phyloP scores from a whole-genome alignment of 495 filamentous ascomycete genomes.

The Xylaria curta region DNA sequence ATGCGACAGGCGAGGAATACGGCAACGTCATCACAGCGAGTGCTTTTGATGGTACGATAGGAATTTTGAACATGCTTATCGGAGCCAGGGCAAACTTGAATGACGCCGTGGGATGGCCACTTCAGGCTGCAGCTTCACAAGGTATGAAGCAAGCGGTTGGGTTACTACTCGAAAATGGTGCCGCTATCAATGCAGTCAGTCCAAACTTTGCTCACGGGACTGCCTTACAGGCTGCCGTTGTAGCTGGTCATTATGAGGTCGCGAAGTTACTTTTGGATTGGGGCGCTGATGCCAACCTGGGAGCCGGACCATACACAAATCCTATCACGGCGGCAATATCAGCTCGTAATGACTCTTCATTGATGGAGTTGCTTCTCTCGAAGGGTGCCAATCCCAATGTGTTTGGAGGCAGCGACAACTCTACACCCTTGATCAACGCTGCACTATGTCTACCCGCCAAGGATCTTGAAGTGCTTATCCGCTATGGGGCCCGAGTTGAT shows the following conservation, averaged over 20 bases:
- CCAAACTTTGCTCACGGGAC: neutral
- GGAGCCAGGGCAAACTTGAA: neutral
- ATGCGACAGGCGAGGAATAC: constrained; percentile 1
- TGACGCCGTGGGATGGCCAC: neutral
- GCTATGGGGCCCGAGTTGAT: neutral
- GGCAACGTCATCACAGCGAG: neutral
- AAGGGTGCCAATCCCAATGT: neutral
- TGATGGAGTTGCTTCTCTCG: neutral
- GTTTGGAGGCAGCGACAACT: neutral
- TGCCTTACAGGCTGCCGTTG: neutral
- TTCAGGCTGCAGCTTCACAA: neutral
- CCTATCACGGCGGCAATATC: neutral
- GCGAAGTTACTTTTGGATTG: neutral
- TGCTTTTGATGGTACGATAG: neutral
- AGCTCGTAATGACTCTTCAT: neutral
- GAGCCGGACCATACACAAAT: neutral
- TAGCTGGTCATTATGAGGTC: neutral
- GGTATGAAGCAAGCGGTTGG: neutral
- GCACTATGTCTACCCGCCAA: neutral
- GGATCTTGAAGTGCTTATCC: neutral
- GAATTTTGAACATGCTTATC: neutral
- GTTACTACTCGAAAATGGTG: neutral
- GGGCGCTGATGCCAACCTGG: neutral
- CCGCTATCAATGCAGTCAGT: neutral
- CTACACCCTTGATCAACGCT: neutral